Percentiles rank a stretch among this genome's conserved stretches.
Conservation (phyloP, 129 eudicot species). For the Lonicera japonica region DNA sequence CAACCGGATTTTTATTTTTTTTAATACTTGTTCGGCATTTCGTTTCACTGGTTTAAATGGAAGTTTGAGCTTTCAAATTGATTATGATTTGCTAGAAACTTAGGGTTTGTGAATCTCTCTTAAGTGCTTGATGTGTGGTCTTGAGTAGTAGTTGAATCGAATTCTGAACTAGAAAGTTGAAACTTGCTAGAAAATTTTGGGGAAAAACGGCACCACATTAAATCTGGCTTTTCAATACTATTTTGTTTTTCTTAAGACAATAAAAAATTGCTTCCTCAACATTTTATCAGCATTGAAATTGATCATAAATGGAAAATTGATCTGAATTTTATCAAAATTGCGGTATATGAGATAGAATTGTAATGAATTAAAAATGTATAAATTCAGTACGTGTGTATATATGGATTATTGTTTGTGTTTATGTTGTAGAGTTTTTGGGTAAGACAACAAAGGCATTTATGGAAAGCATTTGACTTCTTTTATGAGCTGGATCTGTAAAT, state of each 20-base stretch:
- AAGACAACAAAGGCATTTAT: slow-evolving; percentile 4
- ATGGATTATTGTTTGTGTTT: not conserved
- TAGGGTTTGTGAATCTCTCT: not conserved
- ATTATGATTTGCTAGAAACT: not conserved
- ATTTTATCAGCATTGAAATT: not conserved
- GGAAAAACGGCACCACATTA: not conserved
- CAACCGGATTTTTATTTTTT: no score
- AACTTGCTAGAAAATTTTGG: no score
- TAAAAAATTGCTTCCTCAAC: no score
- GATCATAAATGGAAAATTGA: not conserved
- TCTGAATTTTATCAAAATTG: no score
- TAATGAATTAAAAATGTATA: no score
- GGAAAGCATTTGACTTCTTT: slow-evolving; percentile 6
- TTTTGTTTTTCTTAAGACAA: no score
- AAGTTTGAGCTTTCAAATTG: not conserved
- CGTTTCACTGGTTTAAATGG: slow-evolving; percentile 6
- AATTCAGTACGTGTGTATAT: no score
- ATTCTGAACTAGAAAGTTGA: not conserved
- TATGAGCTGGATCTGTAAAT: slow-evolving; percentile 12
- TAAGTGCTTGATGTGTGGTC: no score
- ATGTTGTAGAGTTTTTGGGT: not conserved
- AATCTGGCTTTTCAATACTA: not conserved
- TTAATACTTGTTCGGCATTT: not conserved
- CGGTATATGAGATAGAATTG: no score
- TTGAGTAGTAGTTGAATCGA: not conserved